Evolutionary conservation across 805 yeast genomes (phyloP).

Genomic region (Torulaspora maleeae): DNA sequence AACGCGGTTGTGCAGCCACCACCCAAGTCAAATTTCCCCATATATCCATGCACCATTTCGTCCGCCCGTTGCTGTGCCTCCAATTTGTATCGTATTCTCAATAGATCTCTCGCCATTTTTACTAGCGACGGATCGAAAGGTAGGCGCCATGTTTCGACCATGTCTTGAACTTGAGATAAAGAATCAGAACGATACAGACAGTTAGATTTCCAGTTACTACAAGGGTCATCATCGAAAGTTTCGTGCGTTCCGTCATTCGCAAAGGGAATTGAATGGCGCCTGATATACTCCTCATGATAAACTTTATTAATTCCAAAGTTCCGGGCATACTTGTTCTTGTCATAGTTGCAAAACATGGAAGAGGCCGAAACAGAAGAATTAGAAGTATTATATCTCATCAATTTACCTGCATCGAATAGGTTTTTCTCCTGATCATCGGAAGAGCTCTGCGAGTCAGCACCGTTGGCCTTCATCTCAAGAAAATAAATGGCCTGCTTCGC

Average conservation of each 20-base stretch:
- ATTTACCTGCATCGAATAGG: conserved; percentile 10
- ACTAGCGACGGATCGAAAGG: conserved; percentile 34
- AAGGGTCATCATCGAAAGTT: neutral
- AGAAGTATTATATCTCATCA: conserved; percentile 17
- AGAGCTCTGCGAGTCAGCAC: conserved; percentile 9
- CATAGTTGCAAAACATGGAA: conserved; percentile 28
- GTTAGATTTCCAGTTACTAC: neutral
- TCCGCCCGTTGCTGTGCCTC: conserved; percentile 13
- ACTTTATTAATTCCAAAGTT: conserved; percentile 17
- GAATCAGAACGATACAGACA: conserved; percentile 24
- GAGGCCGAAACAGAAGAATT: conserved; percentile 23
- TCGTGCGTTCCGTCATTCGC: conserved; percentile 12
- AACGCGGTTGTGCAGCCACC: conserved; percentile 8
- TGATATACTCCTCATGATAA: conserved; percentile 25
- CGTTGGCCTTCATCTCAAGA: conserved; percentile 12
- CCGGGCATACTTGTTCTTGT: conserved; percentile 19
- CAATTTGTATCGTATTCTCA: conserved; percentile 17
- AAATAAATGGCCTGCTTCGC: conserved; percentile 13
- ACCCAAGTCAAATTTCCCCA: conserved; percentile 1
- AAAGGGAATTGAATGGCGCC: conserved; percentile 29
- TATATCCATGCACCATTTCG: conserved; percentile 4
- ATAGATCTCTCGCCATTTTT: conserved; percentile 30
- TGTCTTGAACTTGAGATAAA: conserved; percentile 25
- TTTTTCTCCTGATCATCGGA: conserved; percentile 13
- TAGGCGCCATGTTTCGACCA: conserved; percentile 26